Base-by-base conservation (phyloP, 805 yeast genomes). In the Alloascoidea hylecoeti region DNA sequence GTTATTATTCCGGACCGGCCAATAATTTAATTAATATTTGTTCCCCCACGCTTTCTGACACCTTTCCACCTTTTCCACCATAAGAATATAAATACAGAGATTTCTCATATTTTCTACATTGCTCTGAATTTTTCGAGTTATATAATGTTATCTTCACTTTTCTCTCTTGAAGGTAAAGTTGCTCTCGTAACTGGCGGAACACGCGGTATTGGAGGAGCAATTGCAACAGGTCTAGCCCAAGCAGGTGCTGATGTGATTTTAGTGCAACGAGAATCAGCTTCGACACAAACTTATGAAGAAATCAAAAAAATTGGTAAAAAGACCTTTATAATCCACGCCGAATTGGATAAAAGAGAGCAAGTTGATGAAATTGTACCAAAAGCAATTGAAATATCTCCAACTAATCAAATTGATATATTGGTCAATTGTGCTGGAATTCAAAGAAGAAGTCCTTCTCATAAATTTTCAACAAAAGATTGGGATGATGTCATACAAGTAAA, bases 131-230 rank as follows among this genome's bases (percentile, higher is more conserved):
- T n/a, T n/a, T n/a, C n/a, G n/a, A n/a, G n/a, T n/a, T n/a, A n/a
- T n/a, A n/a, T n/a, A n/a, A n/a, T n/a, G n/a, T n/a, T n/a, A n/a
- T n/a, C 30, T 23, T 23, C 30, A 9, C 30, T 54, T 40, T 66
- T 61, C 41, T 62, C 69, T 4, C 51, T 64, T 18, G 51, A 53
- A 36, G 67, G 65, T 12, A 61, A 63, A 44, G 57, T 54, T 3
- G 66, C 66, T 9, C 44, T 66, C n/a, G 51, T 70, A 18, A 65
- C 78, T 12, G 79, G 79, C 13, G 75, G 70, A 13, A 66, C 75
- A 15, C 63, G 71, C 16, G 79, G 79, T 3, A 72, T 73, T 43
- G 79, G 78, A 2, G 62, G 61, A 17, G 67, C 65, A 33, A 65
- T 71, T 38, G 73, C 72, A 16, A 50, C 57, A 18, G 77, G 69